Percentiles rank a stretch among this genome's conserved stretches.
Evolutionary conservation across 371 early-diverging fungal species (phyloP).

Genomic region (Batrachochytrium dendrobatidis): DNA sequence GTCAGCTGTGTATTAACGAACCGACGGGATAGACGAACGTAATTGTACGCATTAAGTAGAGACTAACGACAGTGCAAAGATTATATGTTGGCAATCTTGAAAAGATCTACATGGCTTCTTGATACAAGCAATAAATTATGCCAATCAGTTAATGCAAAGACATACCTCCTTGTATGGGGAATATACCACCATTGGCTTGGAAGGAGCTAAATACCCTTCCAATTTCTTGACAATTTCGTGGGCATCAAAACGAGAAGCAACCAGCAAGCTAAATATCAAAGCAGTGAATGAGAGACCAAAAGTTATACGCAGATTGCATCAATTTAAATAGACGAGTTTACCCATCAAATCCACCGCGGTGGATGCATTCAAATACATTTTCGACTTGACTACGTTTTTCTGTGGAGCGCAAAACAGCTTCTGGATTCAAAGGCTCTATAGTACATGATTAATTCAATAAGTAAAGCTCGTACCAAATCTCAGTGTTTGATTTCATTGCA

Average conservation of each 20-base stretch:
- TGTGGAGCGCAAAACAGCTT: not conserved
- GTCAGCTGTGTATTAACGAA: constrained; percentile 75
- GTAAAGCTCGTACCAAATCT: not conserved
- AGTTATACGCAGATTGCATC: no score
- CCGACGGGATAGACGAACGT: constrained; percentile 60
- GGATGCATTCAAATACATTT: constrained; percentile 31
- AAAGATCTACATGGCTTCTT: no score
- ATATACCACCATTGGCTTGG: constrained; percentile 80
- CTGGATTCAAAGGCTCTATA: not conserved
- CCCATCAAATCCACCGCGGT: constrained; percentile 58
- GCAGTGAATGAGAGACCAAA: not conserved
- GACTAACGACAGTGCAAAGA: constrained; percentile 17
- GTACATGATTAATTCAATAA: not conserved
- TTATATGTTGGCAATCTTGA: not conserved
- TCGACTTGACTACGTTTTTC: constrained; percentile 13
- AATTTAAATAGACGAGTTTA: constrained; percentile 12
- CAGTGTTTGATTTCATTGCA: not conserved
- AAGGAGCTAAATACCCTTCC: constrained; percentile 62
- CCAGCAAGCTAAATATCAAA: constrained; percentile 50
- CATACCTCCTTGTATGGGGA: constrained; percentile 68
- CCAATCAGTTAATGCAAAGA: not conserved
- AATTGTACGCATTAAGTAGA: constrained; percentile 58
- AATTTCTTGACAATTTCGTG: constrained; percentile 62
- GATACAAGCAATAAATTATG: not conserved
- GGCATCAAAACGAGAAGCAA: constrained; percentile 69